A percentile compares a stretch with the other conserved stretches of the same genome.
Conservation (phyloP, 1,284 basidiomycete species). For the Cryptococcus sp. region DNA sequence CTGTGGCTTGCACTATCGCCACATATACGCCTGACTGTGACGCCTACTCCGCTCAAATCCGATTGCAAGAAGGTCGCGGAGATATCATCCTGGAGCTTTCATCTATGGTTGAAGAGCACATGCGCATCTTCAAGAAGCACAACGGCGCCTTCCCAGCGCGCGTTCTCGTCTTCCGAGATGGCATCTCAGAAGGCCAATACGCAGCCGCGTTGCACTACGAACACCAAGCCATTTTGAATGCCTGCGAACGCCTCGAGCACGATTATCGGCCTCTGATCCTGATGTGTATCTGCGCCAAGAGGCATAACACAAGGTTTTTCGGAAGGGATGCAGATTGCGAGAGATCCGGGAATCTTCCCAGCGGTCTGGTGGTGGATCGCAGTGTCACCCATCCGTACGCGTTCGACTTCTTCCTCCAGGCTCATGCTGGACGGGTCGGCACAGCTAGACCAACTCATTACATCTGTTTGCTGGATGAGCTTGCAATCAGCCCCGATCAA, state of each 20-base stretch:
- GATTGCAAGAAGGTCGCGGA: conserved; percentile 53
- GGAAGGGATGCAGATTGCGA: conserved; percentile 44
- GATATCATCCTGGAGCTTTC: conserved; percentile 44
- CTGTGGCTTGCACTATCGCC: conserved; percentile 56
- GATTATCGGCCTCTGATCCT: conserved; percentile 36
- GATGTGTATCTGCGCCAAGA: conserved; percentile 48
- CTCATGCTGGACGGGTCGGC: conserved; percentile 42
- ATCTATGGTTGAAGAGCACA: conserved; percentile 42
- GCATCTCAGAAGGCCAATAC: conserved; percentile 57
- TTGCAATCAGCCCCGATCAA: conserved; percentile 44
- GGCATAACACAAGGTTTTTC: conserved; percentile 56
- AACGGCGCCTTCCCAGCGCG: conserved; percentile 48
- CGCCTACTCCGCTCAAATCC: conserved; percentile 53
- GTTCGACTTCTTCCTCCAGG: conserved; percentile 54
- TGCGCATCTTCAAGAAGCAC: conserved; percentile 40
- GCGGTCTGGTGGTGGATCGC: conserved; percentile 48
- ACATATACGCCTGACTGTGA: conserved; percentile 49
- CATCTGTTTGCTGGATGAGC: conserved; percentile 51
- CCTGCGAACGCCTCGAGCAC: conserved; percentile 25
- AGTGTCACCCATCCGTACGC: conserved; percentile 54
- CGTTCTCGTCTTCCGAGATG: conserved; percentile 56
- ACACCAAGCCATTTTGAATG: conserved; percentile 48
- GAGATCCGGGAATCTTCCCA: conserved; percentile 53
- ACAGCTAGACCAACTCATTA: conserved; percentile 45
- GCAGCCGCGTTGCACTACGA: conserved; percentile 52